Base-by-base conservation (phyloP, 495 filamentous ascomycete genomes). In the Podospora appendiculata region DNA sequence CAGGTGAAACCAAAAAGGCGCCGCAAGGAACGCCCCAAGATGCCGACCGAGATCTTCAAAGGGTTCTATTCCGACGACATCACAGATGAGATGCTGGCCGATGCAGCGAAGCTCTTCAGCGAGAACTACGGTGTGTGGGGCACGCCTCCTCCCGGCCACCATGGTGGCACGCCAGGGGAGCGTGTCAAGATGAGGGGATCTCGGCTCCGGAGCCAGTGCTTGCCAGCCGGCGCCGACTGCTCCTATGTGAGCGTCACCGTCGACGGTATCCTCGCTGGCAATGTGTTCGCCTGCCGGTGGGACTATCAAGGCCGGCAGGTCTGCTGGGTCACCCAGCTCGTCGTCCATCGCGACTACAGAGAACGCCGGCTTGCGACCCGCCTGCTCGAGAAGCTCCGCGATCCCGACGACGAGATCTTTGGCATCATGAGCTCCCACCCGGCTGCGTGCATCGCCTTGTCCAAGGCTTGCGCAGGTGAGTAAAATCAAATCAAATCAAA, bases 281-380 rank as follows among this genome's bases (percentile, higher is more conserved):
- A 48, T 39, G 44, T 17, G 1, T 46, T 46, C 32, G 44, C 19
- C 17, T 46, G 44, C 12, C 44, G 44, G 9, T 46, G 44, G 44
- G 19, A 32, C 14, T 48, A 48, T n/a, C 46, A 48, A 39, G 46
- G 17, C 46, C 7, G 46, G 14, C 32, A 38, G 8, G 34, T 48
- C 33, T 48, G 46, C 17, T 48, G 46, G 46, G 35, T 48, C 13
- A 48, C 46, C 9, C 46, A 48, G 33, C 34, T 48, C 1, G 34
- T 48, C 14, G 33, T 48, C 13, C 46, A 48, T 13, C 32, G 12
- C 33, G 35, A 19, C 3, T 48, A 39, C 34, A 38, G 46, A 12
- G 46, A 40, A 38, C 46, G 34, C n/a, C 33, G 46, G 8, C 32
- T 48, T n/a, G 46, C 46, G 13, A 48, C 46, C 35, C 32, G 46